Evolutionary conservation across 179 eudicot genomes (phyloP).

Genomic region (Vitellaria paradoxa): DNA sequence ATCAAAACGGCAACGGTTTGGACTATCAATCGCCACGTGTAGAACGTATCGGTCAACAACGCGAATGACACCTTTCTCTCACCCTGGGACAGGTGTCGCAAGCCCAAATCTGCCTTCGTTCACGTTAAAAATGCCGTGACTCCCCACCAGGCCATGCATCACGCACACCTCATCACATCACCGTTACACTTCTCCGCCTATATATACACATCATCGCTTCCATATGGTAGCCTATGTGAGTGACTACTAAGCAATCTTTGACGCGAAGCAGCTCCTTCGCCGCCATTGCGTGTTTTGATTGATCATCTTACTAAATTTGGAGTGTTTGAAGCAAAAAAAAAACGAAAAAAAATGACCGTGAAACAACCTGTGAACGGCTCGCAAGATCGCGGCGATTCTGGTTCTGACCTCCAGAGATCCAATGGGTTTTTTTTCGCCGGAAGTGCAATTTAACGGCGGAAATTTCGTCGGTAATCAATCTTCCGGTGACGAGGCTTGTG

Average conservation of each 20-base stretch:
- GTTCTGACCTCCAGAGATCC: neutral
- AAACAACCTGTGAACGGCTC: neutral
- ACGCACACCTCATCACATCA: neutral
- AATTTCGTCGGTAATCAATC: too few relatives aligned
- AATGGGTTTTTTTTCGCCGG: neutral
- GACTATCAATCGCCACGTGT: neutral
- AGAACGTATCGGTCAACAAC: neutral
- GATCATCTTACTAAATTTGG: too few relatives aligned
- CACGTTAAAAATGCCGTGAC: neutral
- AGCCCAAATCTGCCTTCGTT: neutral
- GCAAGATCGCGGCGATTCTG: neutral
- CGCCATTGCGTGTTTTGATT: neutral
- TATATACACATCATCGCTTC: neutral
- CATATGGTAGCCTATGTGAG: neutral
- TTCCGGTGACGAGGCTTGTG: too few relatives aligned
- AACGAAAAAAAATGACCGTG: neutral
- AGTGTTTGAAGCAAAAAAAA: neutral
- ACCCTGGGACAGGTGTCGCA: neutral
- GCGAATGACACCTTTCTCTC: neutral
- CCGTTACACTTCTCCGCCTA: neutral
- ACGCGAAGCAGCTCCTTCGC: neutral
- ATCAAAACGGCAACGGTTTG: constrained; percentile 3
- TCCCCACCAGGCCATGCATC: neutral
- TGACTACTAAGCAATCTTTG: neutral
- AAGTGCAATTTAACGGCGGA: too few relatives aligned